Evolutionary conservation across 2,329 filamentous ascomycete genomes (phyloP), one percentile per base, ranked within the genome.

Genomic region (Penicillium sumatraense): DNA sequence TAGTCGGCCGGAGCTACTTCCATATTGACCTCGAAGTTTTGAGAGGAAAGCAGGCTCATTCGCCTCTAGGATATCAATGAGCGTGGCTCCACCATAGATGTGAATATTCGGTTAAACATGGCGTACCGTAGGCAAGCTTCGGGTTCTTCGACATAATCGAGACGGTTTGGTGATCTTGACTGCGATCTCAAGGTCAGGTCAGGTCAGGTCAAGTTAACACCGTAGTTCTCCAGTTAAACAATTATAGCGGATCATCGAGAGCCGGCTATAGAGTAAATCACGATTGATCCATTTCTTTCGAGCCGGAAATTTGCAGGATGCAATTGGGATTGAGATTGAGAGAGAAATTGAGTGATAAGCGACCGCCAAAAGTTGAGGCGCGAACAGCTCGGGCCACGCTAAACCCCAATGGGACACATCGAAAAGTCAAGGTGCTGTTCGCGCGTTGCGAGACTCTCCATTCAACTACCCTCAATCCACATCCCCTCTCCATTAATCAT

Each of bases 31-130:
- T 49, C 68, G 71, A n/a, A 79, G 68, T 55, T 66, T 75, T 49
- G 72, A 75, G 23, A 79, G 62, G 51, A 79, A 79, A 3, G 72
- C 68, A 16, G 76, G 76, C 58, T 78, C 72, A 10, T 75, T 75
- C 41, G 72, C 69, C 33, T 78, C 76, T 77, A 40, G 45, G 35
- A 35, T 21, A 16, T 7, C 18, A 8, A 44, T 60, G 14, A 58
- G 55, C 46, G 33, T 1, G 18, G 27, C 10, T 29, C 5, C 16
- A 26, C n/a, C 2, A 14, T 8, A 48, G 3, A 20, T 48, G 5
- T 14, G 24, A 27, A n/a, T n/a, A n/a, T n/a, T n/a, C n/a, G n/a
- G n/a, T n/a, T n/a, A n/a, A n/a, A 27, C 33, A 36, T 14, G 26
- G 41, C 65, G 20, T 68, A 78, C 76, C 76, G 52, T 79, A 79